phyloP scores from a whole-genome alignment of 768 basidiomycete species.

The Macrocybe gigantea region DNA sequence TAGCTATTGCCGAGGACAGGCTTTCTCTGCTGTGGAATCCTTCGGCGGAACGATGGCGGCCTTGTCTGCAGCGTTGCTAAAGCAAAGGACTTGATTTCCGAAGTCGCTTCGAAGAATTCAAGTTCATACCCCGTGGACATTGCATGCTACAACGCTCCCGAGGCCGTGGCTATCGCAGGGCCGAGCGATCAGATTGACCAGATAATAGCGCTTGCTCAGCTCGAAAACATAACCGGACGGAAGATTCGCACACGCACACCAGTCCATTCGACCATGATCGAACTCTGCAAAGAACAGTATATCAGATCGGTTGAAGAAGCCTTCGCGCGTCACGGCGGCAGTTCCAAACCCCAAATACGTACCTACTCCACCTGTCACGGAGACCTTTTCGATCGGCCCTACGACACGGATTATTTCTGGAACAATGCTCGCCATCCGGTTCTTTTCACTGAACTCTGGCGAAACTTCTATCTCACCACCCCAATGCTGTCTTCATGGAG shows the following conservation, averaged over 20 bases:
- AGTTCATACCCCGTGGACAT: slow-evolving; percentile 24
- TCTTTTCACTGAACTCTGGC: slow-evolving; percentile 27
- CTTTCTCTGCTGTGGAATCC: slow-evolving; percentile 26
- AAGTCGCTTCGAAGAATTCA: slow-evolving; percentile 2
- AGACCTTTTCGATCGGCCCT: slow-evolving; percentile 10
- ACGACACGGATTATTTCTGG: slow-evolving; percentile 36
- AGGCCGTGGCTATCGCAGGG: slow-evolving; percentile 33
- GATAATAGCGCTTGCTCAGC: slow-evolving; percentile 20
- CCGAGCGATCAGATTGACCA: slow-evolving; percentile 17
- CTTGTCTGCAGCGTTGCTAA: slow-evolving; percentile 24
- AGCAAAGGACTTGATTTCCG: slow-evolving; percentile 19
- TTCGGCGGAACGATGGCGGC: slow-evolving; percentile 40
- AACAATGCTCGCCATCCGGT: slow-evolving; percentile 29
- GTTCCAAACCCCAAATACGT: slow-evolving; percentile 16
- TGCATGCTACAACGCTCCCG: slow-evolving; percentile 33
- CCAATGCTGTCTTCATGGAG: slow-evolving; percentile 27
- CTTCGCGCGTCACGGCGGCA: slow-evolving; percentile 25
- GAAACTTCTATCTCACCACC: slow-evolving; percentile 12
- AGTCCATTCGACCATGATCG: slow-evolving; percentile 33
- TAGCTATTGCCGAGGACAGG: slow-evolving; percentile 37
- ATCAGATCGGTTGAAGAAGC: slow-evolving; percentile 18
- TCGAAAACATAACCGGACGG: slow-evolving; percentile 26
- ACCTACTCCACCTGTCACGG: slow-evolving; percentile 34
- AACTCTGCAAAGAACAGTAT: slow-evolving; percentile 25
- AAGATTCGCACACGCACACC: slow-evolving; percentile 30